Evolutionary conservation across 2,329 filamentous ascomycete species (phyloP), one percentile per base, ranked within the genome.

Genomic region (Dactylonectria macrodidyma): DNA sequence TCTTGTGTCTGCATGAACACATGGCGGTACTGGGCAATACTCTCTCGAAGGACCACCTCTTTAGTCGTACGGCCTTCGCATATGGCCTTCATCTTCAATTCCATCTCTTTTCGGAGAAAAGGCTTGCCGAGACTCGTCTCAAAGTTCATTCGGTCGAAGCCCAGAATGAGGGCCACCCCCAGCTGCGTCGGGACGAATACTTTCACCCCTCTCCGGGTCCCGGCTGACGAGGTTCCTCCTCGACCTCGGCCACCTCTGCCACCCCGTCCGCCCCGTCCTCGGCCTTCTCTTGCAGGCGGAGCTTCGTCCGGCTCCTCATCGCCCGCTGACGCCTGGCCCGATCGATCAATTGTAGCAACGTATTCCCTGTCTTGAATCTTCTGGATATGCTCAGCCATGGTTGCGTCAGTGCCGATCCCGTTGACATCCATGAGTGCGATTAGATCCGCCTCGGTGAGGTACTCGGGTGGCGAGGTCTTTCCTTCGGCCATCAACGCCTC

Each of bases 381-480:
- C 66, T 93, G 91, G 76, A 99, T 99, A 78, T 99, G 96, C 76
- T 99, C 96, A 0, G 96, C 96, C 96, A 99, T 99, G 1, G 96
- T 99, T 7, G 96, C 96, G 83, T 99, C 96, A 10, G 96, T 99
- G 12, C 96, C 96, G 71, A 99, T 99, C 2, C 96, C 96, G 78
- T 99, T 99, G 51, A 94, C 95, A 82, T 99, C 96, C 96, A 99
- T 99, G 11, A 99, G 88, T 3, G 92, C 93, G 78, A 99, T 97
- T 30, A 99, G 86, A 78, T 99, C 96, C 0, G 96, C 95, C 79
- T 99, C 96, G 0, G 96, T 98, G 34, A 99, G 86, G 78, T 97
- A 98, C 24, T 88, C 89, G 0, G 96, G 96, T 12, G 95, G 86
- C 1, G 88, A 89, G 0, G 96, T 99, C 80, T 97, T 93, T n/a